These are phyloP conservation scores for Diplodia scrobiculata DNA, from an alignment of 2,329 filamentous ascomycete genomes.

Conservation along the genomic window DNA sequence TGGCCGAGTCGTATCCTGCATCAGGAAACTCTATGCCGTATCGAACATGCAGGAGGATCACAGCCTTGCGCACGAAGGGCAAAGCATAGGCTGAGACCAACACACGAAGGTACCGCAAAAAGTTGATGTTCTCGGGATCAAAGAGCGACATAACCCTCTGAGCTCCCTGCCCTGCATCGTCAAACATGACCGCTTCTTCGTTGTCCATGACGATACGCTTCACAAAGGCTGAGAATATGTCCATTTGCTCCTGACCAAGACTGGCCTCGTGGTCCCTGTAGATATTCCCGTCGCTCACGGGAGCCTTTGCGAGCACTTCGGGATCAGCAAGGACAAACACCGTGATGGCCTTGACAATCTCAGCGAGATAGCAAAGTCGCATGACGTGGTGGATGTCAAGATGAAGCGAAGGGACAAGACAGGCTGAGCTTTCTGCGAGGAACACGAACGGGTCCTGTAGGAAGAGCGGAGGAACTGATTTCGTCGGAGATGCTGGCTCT, in stretches of 20 bases:
- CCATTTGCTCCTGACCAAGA: conserved; percentile 39
- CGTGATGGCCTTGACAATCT: conserved; percentile 79
- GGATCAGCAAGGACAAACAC: conserved; percentile 48
- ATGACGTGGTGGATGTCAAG: conserved; percentile 78
- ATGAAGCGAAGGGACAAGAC: conserved; percentile 65
- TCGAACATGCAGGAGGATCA: conserved; percentile 81
- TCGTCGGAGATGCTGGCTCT: conserved; percentile 45
- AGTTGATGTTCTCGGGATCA: conserved; percentile 34
- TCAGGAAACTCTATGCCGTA: conserved; percentile 85
- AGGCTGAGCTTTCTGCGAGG: conserved; percentile 75
- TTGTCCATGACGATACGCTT: conserved; percentile 38
- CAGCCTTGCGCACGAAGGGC: conserved; percentile 82
- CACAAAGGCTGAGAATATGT: conserved; percentile 40
- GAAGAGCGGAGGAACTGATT: conserved; percentile 58
- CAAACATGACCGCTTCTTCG: conserved; percentile 6
- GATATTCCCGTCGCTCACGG: conserved; percentile 11
- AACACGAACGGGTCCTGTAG: conserved; percentile 75
- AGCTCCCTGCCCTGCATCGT: background rate
- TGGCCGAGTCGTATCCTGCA: conserved; percentile 57
- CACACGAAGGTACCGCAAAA: conserved; percentile 43
- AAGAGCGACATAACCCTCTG: conserved; percentile 20
- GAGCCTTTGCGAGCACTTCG: conserved; percentile 12
- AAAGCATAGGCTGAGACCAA: conserved; percentile 78
- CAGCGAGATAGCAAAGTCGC: conserved; percentile 83
- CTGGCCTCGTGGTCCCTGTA: conserved; percentile 34